Base-by-base conservation (phyloP, 352 stramenopile genomes). In the Globisporangium cylindrosporum region DNA sequence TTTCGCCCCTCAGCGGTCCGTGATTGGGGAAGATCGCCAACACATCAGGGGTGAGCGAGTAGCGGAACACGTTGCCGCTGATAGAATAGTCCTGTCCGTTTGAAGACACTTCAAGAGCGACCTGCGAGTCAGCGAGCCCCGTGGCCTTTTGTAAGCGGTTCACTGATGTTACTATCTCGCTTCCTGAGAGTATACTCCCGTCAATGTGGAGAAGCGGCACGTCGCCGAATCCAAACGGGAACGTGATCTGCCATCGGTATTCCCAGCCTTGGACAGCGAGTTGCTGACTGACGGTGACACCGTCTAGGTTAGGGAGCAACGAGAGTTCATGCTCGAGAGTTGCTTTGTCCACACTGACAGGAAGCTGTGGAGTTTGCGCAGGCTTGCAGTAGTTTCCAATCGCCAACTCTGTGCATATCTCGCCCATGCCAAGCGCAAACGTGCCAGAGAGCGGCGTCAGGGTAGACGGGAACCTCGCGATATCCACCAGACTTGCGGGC, bases 61-160 rank as follows among this genome's bases (percentile, higher is more conserved):
- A 97, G 1, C 78, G 71, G 55, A 90, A 95, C 0, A 86, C 66
- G 3, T 88, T 69, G 0, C 81, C 79, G 43, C 74, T 89, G 1
- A 32, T 72, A 0, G 81, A 87, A 18, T 75, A 91, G 59, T 98
- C 92, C 53, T 89, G 82, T 8, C 81, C 81, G 66, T 98, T 98
- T 3, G 87, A 87, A 14, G 90, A 95, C 14, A 98, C 78, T 48
- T 97, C 86, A n/a, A 98, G 66, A 15, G 90, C 72, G 9, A 97
- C 90, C 55, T 79, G 78, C 6, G 77, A 77, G n/a, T 83, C 82
- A 24, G 75, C 70, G 15, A 92, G 38, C 15, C 74, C 77, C 22
- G 76, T 67, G 15, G 75, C 79, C 49, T 77, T 75, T 60, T 80
- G 75, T 2, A 86, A 46, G 27, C 68, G 66, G 10, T 55, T 38